phyloP scores from a whole-genome alignment of 768 basidiomycete genomes.

The Lentinula lateritia region DNA sequence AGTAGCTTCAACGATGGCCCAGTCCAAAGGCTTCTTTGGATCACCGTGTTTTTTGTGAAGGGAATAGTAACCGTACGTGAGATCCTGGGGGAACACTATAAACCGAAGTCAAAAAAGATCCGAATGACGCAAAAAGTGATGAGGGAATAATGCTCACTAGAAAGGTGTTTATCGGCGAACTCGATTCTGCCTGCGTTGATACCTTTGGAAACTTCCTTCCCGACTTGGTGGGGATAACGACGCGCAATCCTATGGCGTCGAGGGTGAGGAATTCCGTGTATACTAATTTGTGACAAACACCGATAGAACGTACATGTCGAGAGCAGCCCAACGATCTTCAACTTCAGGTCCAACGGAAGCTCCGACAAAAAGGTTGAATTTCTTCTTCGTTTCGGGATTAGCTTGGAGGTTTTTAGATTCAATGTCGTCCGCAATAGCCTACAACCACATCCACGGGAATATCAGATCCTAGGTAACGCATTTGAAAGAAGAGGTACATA shows the following conservation, averaged over 20 bases:
- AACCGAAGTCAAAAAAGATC: neutral
- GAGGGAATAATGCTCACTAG: constrained; percentile 24
- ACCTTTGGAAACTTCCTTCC: constrained; percentile 41
- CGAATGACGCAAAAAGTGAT: neutral
- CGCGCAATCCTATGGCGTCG: constrained; percentile 26
- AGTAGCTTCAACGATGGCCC: constrained; percentile 47
- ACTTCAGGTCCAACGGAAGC: constrained; percentile 42
- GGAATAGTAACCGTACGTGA: constrained; percentile 42
- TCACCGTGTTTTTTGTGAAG: constrained; percentile 39
- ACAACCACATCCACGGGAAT: neutral
- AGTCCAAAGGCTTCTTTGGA: constrained; percentile 37
- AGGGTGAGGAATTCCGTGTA: too few species aligned
- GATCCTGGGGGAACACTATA: constrained; percentile 44
- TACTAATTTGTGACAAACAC: too few species aligned
- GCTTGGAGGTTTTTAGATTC: constrained; percentile 39
- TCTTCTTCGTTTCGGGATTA: constrained; percentile 35
- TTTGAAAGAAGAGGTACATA: constrained; percentile 16
- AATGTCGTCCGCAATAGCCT: constrained; percentile 43
- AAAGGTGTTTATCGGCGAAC: constrained; percentile 44
- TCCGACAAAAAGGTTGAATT: constrained; percentile 44
- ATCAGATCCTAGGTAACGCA: too few species aligned
- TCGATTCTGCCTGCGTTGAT: constrained; percentile 43
- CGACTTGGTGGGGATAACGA: constrained; percentile 45
- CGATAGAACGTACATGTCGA: constrained; percentile 44
- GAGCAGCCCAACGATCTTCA: constrained; percentile 40